These are phyloP conservation scores for Logfia minima DNA, from an alignment of 129 eudicot species.

Conservation along the genomic window DNA sequence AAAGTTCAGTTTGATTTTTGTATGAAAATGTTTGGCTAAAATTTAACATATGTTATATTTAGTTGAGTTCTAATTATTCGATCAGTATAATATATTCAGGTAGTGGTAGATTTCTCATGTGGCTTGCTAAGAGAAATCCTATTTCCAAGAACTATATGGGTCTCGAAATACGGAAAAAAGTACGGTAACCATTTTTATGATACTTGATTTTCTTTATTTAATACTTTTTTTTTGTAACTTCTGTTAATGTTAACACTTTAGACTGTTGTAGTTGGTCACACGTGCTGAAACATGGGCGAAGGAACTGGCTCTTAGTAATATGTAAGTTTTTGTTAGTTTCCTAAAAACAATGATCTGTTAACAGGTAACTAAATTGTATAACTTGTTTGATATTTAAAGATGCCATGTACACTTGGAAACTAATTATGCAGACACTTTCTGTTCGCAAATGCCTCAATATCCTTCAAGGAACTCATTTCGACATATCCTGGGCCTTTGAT, in stretches of 20 bases:
- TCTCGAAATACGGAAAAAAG: slow-evolving; percentile 87
- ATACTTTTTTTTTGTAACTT: not conserved
- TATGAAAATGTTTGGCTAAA: not conserved
- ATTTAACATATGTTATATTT: not conserved
- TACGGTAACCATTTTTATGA: slow-evolving; percentile 33
- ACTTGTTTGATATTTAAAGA: slow-evolving; percentile 12
- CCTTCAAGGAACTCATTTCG: slow-evolving; percentile 76
- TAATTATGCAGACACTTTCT: slow-evolving; percentile 72
- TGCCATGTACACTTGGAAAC: not conserved
- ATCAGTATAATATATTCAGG: slow-evolving; percentile 48
- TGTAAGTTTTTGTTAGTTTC: slow-evolving; percentile 48
- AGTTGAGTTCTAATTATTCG: slow-evolving; percentile 3
- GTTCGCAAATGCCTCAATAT: slow-evolving; percentile 78
- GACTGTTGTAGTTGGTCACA: slow-evolving; percentile 63
- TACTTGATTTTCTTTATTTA: not conserved
- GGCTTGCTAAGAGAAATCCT: slow-evolving; percentile 90
- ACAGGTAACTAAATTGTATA: not conserved
- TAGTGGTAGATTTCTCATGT: slow-evolving; percentile 95
- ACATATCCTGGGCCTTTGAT: slow-evolving; percentile 92
- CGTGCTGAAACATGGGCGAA: slow-evolving; percentile 89
- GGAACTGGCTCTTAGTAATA: slow-evolving; percentile 63
- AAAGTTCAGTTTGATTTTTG: not conserved
- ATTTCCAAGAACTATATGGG: slow-evolving; percentile 74
- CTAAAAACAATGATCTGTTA: not conserved
- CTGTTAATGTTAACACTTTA: slow-evolving; percentile 9